Evolutionary conservation across 1,284 basidiomycete species (phyloP).

Genomic region (Fereydounia khargensis): DNA sequence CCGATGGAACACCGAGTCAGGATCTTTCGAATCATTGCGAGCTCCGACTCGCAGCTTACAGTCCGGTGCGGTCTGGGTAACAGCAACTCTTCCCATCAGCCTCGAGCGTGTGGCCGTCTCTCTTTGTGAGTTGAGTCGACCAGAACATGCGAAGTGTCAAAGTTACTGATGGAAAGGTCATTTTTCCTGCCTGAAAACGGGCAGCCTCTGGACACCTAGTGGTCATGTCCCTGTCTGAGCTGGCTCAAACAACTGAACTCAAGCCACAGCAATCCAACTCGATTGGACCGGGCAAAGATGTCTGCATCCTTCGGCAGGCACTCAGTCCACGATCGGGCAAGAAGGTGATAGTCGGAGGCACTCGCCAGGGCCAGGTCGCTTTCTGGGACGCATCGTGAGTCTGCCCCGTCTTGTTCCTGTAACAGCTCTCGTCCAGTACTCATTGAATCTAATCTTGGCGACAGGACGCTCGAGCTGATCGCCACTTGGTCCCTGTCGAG

Average conservation of each 20-base stretch:
- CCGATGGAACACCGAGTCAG: too few relatives aligned
- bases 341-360: conserved; percentile 33
- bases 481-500: conserved; percentile 72
- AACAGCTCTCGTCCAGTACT: not conserved
- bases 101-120: conserved; percentile 22
- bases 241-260: not conserved
- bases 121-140: too few relatives aligned
- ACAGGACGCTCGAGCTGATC: conserved; percentile 66
- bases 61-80: conserved; percentile 4
- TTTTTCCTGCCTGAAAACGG: too few relatives aligned
- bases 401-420: conserved; percentile 61
- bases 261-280: conserved; percentile 1
- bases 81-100: conserved; percentile 20
- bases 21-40: too few relatives aligned
- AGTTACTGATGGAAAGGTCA: too few relatives aligned
- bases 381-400: conserved; percentile 66
- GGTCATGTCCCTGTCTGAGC: conserved; percentile 4
- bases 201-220: conserved; percentile 9
- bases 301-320: conserved; percentile 25
- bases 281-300: conserved; percentile 7
- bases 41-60: too few relatives aligned
- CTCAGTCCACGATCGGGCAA: conserved; percentile 19
- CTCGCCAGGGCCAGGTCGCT: conserved; percentile 37
- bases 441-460: not conserved
- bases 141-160: too few relatives aligned